Percentiles rank a stretch among this genome's conserved stretches.
phyloP scores from a whole-genome alignment of 208 protist species.

The Trypanosoma rangeli region DNA sequence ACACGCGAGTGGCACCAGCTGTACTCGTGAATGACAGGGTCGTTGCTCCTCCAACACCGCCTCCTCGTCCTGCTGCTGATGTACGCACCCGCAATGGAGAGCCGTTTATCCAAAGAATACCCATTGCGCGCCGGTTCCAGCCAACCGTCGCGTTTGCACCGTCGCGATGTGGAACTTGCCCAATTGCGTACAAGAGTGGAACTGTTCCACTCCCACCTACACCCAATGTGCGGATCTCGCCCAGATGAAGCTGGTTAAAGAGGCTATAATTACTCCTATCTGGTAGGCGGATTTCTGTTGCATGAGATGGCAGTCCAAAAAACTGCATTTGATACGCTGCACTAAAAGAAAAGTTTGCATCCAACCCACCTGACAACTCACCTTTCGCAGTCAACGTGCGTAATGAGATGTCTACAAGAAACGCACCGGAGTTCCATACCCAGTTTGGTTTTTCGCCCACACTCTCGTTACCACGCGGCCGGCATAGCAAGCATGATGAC shows the following conservation, averaged over 20 bases:
- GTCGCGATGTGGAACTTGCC: background rate
- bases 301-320: conserved; percentile 15
- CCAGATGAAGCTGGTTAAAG: background rate
- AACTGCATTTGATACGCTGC: conserved; percentile 1
- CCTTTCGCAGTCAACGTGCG: background rate
- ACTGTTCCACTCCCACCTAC: background rate
- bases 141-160: background rate
- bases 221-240: background rate
- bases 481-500: background rate
- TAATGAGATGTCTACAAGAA: conserved; percentile 5
- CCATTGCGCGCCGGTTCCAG: conserved; percentile 17
- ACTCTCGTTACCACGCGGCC: background rate
- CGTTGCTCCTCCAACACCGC: background rate
- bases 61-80: too few species aligned
- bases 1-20: conserved; percentile 92
- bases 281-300: background rate
- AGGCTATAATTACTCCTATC: background rate
- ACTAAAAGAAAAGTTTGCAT: conserved; percentile 10
- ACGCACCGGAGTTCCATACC: conserved; percentile 1
- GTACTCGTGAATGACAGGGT: conserved; percentile 80
- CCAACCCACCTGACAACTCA: background rate
- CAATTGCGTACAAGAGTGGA: conserved; percentile 21
- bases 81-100: conserved; percentile 22
- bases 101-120: conserved; percentile 46
- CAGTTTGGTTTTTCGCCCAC: background rate